Percentiles rank a stretch among this genome's conserved stretches.
Evolutionary conservation across 176 grass and related monocot species (phyloP).

Genomic region (Pharus latifolius): DNA sequence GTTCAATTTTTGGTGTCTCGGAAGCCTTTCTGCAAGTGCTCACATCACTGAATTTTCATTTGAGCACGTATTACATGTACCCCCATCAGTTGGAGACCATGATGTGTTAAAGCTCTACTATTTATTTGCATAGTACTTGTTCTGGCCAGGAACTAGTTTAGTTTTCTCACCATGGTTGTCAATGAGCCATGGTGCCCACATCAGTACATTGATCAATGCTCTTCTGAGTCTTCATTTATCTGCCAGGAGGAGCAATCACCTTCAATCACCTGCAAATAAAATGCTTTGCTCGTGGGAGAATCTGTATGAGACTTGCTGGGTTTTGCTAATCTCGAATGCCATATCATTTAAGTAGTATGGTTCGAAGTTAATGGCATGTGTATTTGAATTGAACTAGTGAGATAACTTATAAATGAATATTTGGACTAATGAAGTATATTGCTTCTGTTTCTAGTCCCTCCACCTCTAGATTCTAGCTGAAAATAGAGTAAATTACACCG

Average conservation of each 20-base stretch:
- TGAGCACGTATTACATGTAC: not conserved
- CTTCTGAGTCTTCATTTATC: not conserved
- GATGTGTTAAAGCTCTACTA: slow-evolving; percentile 1
- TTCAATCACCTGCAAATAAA: not conserved
- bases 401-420: too few relatives aligned
- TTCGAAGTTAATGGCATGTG: too few relatives aligned
- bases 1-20: not conserved
- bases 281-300: too few relatives aligned
- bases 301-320: too few relatives aligned
- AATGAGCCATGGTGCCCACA: not conserved
- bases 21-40: not conserved
- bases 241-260: too few relatives aligned
- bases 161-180: not conserved
- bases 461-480: too few relatives aligned
- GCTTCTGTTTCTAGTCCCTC: too few relatives aligned
- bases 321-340: too few relatives aligned
- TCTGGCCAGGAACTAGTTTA: not conserved
- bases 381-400: too few relatives aligned
- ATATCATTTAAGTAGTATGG: too few relatives aligned
- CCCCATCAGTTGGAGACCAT: not conserved
- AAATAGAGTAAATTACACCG: too few relatives aligned
- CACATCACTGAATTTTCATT: not conserved
- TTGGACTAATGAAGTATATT: too few relatives aligned
- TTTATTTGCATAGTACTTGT: not conserved
- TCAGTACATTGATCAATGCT: not conserved